Base-by-base conservation (phyloP, 1,139 yeast genomes). In the Debaryomyces robertsiae region DNA sequence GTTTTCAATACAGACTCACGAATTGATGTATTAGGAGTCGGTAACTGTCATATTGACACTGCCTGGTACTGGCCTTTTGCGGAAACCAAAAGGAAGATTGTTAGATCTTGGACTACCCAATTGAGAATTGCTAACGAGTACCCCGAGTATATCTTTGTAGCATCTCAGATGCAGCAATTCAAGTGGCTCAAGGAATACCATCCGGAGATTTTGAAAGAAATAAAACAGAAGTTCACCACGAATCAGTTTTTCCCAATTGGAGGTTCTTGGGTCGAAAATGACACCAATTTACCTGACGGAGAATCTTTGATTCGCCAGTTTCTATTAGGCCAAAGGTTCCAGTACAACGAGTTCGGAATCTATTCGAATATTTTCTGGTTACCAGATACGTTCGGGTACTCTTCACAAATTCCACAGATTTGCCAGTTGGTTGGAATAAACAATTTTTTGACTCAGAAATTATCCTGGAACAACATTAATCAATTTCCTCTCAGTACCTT, bases 61-160 rank as follows among this genome's bases (percentile, higher is more conserved):
- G 96, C 96, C 16, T 90, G 97, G 96, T 73, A 87, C 46, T 93
- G 98, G 98, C 98, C 97, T 9, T 91, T 84, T 71, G 97, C 96
- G 3, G 97, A 93, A 62, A 89, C 98, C 1, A 84, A 85, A 53
- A 77, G 97, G 45, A 90, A 90, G 58, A 81, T 91, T 45, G 96
- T 90, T 3, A 78, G 98, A 49, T 89, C 96, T 4, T 93, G 98
- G 98, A 84, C 96, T 1, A 81, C 96, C 9, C 98, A 93, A 65
- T 70, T 91, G 43, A 84, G 89, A 43, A 66, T 93, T 44, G 80
- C 94, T 52, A 93, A 90, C 41, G 75, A 82, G 50, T 93, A 88
- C 53, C 97, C 98, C 0, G 98, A 93, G 65, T 90, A 88, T 58
- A 82, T 83, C 18, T 93, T 93, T 66, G 97, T 84, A 16, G 96